These are phyloP conservation scores for Mycena amicta DNA, from an alignment of 768 basidiomycete species.

Conservation along the genomic window DNA sequence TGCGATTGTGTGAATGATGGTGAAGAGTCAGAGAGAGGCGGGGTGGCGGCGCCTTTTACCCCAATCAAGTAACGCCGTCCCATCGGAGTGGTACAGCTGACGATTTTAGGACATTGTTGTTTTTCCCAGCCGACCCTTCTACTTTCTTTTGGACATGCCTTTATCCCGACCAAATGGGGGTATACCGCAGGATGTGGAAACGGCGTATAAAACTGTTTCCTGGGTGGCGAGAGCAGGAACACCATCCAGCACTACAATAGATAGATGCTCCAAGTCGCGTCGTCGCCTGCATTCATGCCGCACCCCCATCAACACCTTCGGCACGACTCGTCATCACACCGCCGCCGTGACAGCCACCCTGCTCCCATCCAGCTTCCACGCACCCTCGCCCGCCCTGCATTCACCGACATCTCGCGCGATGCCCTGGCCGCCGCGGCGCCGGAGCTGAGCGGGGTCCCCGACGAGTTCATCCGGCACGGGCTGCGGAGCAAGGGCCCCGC, in stretches of 20 bases:
- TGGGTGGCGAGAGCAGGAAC: no score
- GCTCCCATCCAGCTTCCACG: constrained; percentile 44
- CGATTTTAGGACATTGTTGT: no score
- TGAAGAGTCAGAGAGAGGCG: no score
- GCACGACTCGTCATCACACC: neutral
- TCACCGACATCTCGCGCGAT: constrained; percentile 46
- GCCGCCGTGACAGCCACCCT: neutral
- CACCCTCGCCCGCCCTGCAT: constrained; percentile 54
- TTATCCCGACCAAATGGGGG: no score
- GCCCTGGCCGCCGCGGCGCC: constrained; percentile 54
- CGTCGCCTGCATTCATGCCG: neutral
- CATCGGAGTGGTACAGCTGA: no score
- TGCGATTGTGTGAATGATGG: no score
- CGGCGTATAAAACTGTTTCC: no score
- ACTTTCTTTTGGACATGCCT: no score
- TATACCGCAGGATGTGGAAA: no score
- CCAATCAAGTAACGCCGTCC: no score
- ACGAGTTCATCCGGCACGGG: constrained; percentile 56
- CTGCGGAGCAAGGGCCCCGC: constrained; percentile 31
- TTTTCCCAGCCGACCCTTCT: no score
- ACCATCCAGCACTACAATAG: neutral
- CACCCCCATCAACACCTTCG: neutral
- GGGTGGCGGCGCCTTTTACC: no score
- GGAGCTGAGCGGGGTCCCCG: constrained; percentile 46
- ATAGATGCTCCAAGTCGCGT: neutral